Evolutionary conservation across 2,329 filamentous ascomycete species (phyloP).

Genomic region (Aspergillus fischeri): DNA sequence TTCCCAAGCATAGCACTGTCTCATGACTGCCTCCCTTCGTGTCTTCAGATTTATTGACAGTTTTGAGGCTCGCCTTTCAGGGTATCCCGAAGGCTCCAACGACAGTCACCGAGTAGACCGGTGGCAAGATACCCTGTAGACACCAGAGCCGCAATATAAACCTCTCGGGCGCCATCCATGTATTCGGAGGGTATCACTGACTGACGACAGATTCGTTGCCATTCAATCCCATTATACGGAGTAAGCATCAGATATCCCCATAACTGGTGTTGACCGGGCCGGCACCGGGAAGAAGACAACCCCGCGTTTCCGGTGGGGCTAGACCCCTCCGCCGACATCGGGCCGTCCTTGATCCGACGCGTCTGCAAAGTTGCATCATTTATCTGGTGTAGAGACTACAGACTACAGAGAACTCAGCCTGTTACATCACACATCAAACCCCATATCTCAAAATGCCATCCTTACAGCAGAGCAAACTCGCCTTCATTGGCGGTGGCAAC

Average conservation of each 20-base stretch:
- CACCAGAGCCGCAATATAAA: background rate
- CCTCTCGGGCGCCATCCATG: background rate
- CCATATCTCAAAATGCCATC: slow-evolving; percentile 17
- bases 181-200: background rate
- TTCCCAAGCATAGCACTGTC: too few relatives aligned
- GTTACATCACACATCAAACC: background rate
- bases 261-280: too few relatives aligned
- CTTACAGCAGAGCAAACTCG: slow-evolving; percentile 30
- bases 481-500: slow-evolving; percentile 36
- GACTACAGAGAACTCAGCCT: too few relatives aligned
- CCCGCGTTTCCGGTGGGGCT: background rate
- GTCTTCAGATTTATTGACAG: too few relatives aligned
- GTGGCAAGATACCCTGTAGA: slow-evolving; percentile 1
- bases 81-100: background rate
- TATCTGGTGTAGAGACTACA: too few relatives aligned
- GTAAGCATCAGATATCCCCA: too few relatives aligned
- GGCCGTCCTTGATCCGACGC: background rate
- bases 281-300: too few relatives aligned
- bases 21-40: too few relatives aligned
- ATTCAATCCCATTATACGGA: too few relatives aligned
- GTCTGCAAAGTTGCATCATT: background rate
- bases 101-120: slow-evolving; percentile 1
- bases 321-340: background rate
- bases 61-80: too few relatives aligned
- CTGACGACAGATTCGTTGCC: background rate